Base-by-base conservation (phyloP, 805 yeast species). In the Metschnikowia henanensis region DNA sequence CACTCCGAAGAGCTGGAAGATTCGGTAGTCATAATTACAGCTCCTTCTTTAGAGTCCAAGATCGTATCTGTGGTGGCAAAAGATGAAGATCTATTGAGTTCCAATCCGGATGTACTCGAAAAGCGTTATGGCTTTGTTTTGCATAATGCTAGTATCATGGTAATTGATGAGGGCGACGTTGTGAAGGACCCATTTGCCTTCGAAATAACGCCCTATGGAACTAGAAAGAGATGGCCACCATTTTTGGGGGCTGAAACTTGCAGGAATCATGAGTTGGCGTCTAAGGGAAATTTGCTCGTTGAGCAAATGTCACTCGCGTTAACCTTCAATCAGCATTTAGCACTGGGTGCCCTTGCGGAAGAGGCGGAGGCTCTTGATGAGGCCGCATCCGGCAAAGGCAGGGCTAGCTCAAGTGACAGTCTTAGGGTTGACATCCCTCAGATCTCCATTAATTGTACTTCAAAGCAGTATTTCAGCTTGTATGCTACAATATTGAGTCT, bases 201-300 rank as follows among this genome's bases (percentile, higher is more conserved):
- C 52, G 74, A 77, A 33, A 63, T 67, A 10, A 62, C 65, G 10
- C 66, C 77, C 2, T 90, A 88, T 63, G 94, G 96, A 1, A 76
- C 86, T 2, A 61, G 56, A 7, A 56, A 64, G 13, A 67, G 68
- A 16, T 91, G 97, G 97, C 97, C 97, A 2, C 95, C 96, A 0
- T 91, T 96, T 89, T 61, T 90, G 26, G 89, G 91, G 1, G 60
- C 79, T 37, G 95, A 88, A 55, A 69, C 83, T 18, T 80, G 87
- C 49, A 76, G 79, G 49, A 81, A 81, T 39, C 59, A 56, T 39
- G 58, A 59, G 23, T 63, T 80, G 46, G 71, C 73, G 2, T 70
- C 66, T 2, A 57, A 65, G 9, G 70, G 75, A 10, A 75, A 76
- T 43, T 70, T 81, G 38, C 66, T 91, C 30, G 73, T 89, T 20